Percentiles rank a stretch among this genome's conserved stretches.
These are phyloP conservation scores for Globisporangium echinulatum DNA, from an alignment of 352 stramenopile species.

Conservation along the genomic window DNA sequence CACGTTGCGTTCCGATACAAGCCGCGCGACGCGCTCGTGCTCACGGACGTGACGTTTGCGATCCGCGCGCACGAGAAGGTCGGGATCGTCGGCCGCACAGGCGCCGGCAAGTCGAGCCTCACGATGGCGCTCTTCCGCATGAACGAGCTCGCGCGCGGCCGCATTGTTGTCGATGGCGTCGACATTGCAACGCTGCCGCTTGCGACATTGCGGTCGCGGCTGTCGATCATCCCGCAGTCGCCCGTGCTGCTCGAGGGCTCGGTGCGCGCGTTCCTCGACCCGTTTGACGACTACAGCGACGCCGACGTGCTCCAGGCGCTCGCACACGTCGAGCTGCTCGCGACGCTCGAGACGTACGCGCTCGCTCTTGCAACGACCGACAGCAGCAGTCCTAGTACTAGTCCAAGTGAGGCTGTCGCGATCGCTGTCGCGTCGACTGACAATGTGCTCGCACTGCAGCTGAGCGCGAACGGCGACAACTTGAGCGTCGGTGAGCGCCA, in stretches of 20 bases:
- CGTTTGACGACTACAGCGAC: constrained; percentile 68
- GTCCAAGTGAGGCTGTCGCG: neutral
- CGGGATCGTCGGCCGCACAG: constrained; percentile 14
- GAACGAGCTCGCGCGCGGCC: constrained; percentile 78
- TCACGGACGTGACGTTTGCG: constrained; percentile 33
- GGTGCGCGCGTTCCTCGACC: constrained; percentile 86
- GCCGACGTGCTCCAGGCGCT: constrained; percentile 33
- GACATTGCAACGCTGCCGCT: constrained; percentile 67
- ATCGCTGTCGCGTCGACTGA: constrained; percentile 32
- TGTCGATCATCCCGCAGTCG: constrained; percentile 64
- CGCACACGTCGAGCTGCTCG: constrained; percentile 22
- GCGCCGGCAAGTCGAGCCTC: constrained; percentile 68
- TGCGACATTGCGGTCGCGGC: constrained; percentile 48
- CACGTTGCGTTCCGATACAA: constrained; percentile 53
- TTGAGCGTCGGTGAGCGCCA: constrained; percentile 90
- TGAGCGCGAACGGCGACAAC: constrained; percentile 90
- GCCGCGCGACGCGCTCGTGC: constrained; percentile 20
- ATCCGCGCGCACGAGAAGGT: constrained; percentile 24
- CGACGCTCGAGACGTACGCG: neutral
- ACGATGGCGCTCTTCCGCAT: constrained; percentile 80
- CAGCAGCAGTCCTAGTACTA: too few species aligned
- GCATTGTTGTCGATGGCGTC: constrained; percentile 54
- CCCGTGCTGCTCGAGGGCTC: constrained; percentile 87
- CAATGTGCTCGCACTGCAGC: constrained; percentile 53
- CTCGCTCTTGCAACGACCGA: neutral